Evolutionary conservation across 768 basidiomycete genomes (phyloP), one percentile per base, ranked within the genome.

Genomic region (Antrodiella citrinella): DNA sequence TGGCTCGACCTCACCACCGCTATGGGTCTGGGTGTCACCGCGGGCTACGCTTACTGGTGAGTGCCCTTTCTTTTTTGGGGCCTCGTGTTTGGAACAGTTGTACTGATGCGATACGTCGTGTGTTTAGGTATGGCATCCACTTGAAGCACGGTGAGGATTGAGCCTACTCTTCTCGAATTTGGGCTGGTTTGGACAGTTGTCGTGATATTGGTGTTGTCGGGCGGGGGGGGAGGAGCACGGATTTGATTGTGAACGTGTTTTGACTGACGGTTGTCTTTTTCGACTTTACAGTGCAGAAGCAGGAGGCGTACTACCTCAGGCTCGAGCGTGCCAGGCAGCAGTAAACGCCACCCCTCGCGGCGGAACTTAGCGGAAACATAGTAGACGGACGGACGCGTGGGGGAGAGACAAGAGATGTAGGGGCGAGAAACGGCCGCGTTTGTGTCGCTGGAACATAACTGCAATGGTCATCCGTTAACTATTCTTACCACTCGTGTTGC

Each of bases 261-360:
- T n/a, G n/a, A n/a, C n/a, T n/a, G n/a, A n/a, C n/a, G n/a, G n/a
- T n/a, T 43, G 7, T 41, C 35, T 7, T 47, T 42, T 51, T 47
- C 48, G 30, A 1, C 4, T 45, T 12, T 45, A 18, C 61, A 95
- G 91, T 91, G 52, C 83, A 84, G 61, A 76, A 73, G 50, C 86
- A 89, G 64, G 92, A 94, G 70, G 81, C 77, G 59, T 92, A 75
- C 70, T 95, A 95, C 71, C 69, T 91, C 62, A 89, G 82, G 67
- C 76, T 91, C 50, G 91, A 93, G 76, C 77, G 71, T 61, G 77
- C 70, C 61, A 73, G 67, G 61, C 62, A 65, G 59, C 46, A 52
- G 54, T 45, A 35, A 35, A 7, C 7, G 30, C 7, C 30, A 15
- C 7, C 7, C 7, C 30, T 35, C 30, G 15, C 7, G 15, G 30